Conservation (phyloP, 2,329 filamentous ascomycete species). For the Neofusicoccum parvum region DNA sequence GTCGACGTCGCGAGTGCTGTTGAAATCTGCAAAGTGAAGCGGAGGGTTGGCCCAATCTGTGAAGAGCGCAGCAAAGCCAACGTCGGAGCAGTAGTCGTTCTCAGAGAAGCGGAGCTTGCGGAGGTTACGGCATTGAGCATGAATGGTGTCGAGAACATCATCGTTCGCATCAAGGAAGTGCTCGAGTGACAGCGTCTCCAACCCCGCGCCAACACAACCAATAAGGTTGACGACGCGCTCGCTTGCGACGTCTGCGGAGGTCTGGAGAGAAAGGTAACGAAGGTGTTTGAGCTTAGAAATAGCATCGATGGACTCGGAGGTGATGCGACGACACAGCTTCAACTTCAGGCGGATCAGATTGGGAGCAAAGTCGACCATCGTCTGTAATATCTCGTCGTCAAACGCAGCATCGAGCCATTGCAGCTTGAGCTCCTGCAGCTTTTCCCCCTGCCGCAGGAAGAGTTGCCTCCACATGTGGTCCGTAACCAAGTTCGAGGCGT, state of each 20-base stretch:
- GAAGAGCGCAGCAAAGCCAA: constrained; percentile 73
- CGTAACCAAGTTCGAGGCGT: constrained; percentile 81
- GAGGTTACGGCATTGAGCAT: constrained; percentile 67
- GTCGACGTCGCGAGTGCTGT: constrained; percentile 76
- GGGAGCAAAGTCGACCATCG: constrained; percentile 66
- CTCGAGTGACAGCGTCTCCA: constrained; percentile 79
- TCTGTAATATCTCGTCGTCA: constrained; percentile 66
- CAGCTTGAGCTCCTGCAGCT: constrained; percentile 71
- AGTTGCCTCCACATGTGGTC: constrained; percentile 74
- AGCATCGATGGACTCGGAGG: constrained; percentile 63
- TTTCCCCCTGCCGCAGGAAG: constrained; percentile 65
- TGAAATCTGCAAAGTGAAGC: constrained; percentile 71
- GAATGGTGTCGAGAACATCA: constrained; percentile 69
- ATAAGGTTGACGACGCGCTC: constrained; percentile 65
- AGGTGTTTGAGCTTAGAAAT: constrained; percentile 66
- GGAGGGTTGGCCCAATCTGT: constrained; percentile 73
- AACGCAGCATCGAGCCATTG: constrained; percentile 85
- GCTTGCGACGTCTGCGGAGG: constrained; percentile 60
- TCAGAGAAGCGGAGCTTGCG: constrained; percentile 79
- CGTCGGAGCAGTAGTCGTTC: constrained; percentile 75
- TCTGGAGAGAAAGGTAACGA: constrained; percentile 73
- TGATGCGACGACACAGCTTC: constrained; percentile 75
- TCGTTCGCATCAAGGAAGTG: constrained; percentile 69
- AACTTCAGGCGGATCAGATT: constrained; percentile 76
- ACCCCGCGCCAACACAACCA: constrained; percentile 60